phyloP scores from a whole-genome alignment of 2,329 filamentous ascomycete species.

The Zasmidium angulare region DNA sequence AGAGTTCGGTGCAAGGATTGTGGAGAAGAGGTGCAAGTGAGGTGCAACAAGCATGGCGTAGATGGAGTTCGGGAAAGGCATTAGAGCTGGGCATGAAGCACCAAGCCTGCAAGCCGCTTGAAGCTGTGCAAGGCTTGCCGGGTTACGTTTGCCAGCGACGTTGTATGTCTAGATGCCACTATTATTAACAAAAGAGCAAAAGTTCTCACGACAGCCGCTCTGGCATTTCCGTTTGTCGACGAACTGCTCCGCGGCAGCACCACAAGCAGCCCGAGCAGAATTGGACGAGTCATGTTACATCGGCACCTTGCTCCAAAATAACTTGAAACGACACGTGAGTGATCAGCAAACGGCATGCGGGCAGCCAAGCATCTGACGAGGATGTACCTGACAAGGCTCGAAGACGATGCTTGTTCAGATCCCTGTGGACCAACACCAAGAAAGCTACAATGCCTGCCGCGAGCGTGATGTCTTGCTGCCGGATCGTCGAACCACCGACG shows the following conservation, averaged over 20 bases:
- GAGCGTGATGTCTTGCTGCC: too few species aligned
- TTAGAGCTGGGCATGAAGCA: too few species aligned
- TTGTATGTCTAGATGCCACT: not conserved
- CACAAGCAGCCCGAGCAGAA: not conserved
- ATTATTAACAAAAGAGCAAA: not conserved
- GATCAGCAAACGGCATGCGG: not conserved
- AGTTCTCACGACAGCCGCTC: not conserved
- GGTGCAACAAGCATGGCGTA: not conserved
- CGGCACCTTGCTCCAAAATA: not conserved
- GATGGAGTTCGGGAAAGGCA: not conserved
- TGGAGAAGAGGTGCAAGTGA: conserved; percentile 94
- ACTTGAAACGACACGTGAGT: not conserved
- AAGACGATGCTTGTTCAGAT: not conserved
- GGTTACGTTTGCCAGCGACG: not conserved
- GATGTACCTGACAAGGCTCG: not conserved
- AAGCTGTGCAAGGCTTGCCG: not conserved
- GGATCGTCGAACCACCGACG: not conserved
- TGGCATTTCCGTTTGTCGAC: not conserved
- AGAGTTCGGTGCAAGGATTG: conserved; percentile 84
- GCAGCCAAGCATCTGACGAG: not conserved
- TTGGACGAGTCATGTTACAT: not conserved
- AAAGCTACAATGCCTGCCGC: not conserved
- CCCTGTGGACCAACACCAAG: not conserved
- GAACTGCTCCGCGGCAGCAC: too few species aligned
- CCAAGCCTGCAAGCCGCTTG: not conserved